Percentiles rank a stretch among this genome's conserved stretches.
phyloP scores from a whole-genome alignment of 1,284 basidiomycete species.

The Trametes versicolor region DNA sequence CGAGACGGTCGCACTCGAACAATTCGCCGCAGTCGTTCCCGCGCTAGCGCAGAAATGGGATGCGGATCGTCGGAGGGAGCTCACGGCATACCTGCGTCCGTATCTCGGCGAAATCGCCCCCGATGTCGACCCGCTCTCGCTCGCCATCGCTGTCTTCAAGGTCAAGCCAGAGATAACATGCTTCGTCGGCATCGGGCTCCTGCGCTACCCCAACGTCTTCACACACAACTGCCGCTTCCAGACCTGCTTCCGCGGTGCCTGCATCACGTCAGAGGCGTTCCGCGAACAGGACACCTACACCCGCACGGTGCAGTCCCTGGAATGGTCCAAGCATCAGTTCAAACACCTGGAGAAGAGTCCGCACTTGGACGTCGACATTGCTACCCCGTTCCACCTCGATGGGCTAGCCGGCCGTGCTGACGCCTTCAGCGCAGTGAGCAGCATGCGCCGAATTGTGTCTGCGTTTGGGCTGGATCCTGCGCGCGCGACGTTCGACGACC shows the following conservation, averaged over 20 bases:
- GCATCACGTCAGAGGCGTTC: background rate
- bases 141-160: background rate
- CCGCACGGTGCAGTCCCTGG: background rate
- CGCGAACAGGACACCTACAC: background rate
- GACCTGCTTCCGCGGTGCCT: too few species aligned
- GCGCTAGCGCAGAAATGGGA: too few species aligned
- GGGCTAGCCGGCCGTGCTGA: background rate
- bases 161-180: background rate
- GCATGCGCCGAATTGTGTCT: background rate
- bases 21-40: background rate
- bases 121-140: background rate
- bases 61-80: background rate
- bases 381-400: background rate
- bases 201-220: background rate
- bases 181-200: too few species aligned
- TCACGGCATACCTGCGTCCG: background rate
- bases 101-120: background rate
- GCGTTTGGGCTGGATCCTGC: slow-evolving; percentile 1
- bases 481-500: background rate
- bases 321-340: too few species aligned
- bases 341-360: too few species aligned
- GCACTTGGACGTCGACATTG: too few species aligned
- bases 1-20: background rate
- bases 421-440: background rate
- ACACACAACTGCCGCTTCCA: background rate